These are phyloP conservation scores for Ascocoryne sarcoides DNA, from an alignment of 2,329 filamentous ascomycete genomes.

Conservation along the genomic window DNA sequence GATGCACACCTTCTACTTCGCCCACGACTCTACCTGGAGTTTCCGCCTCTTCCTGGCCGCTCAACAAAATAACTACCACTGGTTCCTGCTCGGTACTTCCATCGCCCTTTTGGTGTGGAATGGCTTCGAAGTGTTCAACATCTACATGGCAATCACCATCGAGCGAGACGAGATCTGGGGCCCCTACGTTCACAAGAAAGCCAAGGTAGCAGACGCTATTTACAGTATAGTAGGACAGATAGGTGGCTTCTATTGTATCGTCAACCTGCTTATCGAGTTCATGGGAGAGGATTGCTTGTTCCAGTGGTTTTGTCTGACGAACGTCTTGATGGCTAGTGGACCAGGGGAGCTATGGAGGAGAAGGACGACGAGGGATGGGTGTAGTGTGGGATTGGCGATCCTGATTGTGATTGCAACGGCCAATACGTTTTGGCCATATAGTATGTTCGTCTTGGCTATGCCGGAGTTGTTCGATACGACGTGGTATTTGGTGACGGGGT, in stretches of 20 bases:
- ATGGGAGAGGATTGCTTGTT: no score
- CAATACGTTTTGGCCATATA: background rate
- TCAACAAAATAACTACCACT: background rate
- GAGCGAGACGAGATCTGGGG: no score
- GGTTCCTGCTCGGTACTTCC: background rate
- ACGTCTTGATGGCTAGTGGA: no score
- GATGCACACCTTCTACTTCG: constrained; percentile 1
- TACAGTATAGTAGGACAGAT: no score
- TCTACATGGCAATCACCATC: background rate
- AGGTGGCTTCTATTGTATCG: no score
- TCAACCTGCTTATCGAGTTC: no score
- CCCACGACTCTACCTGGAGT: background rate
- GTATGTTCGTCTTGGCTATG: background rate
- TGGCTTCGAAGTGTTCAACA: background rate
- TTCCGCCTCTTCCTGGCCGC: background rate
- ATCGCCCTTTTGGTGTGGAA: background rate
- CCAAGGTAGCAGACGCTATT: no score
- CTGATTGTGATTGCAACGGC: background rate
- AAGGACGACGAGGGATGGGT: no score
- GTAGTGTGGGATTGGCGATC: no score
- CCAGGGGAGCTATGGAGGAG: no score
- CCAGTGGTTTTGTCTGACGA: no score
- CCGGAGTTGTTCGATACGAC: background rate
- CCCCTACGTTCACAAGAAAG: no score
- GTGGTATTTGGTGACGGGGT: background rate